Conservation (phyloP, 2,329 filamentous ascomycete species). For the Zymoseptoria pseudotritici region DNA sequence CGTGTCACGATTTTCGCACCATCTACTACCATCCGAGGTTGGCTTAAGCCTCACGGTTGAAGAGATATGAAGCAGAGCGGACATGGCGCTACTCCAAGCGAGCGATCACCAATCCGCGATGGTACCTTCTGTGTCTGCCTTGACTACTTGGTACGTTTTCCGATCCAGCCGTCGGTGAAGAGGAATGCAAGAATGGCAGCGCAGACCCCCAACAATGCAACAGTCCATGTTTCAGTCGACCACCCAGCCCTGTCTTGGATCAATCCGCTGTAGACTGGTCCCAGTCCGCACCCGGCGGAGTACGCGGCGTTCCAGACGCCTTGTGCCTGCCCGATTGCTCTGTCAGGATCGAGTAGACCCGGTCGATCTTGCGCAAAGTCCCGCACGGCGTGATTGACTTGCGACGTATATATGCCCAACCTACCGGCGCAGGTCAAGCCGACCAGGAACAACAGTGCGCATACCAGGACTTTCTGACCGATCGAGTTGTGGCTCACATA, state of each 20-base stretch:
- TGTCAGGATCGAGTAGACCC: neutral
- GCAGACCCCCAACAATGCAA: constrained; percentile 1
- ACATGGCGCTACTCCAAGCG: neutral
- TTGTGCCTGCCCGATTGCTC: constrained; percentile 3
- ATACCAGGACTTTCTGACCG: constrained; percentile 2
- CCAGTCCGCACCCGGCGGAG: neutral
- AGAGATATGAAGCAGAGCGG: too few relatives aligned
- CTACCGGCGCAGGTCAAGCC: neutral
- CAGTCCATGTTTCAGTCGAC: constrained; percentile 1
- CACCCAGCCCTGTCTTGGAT: constrained; percentile 4
- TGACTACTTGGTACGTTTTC: neutral
- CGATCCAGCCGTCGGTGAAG: neutral
- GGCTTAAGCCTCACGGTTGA: too few relatives aligned
- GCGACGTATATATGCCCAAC: constrained; percentile 2
- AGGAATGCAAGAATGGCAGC: neutral
- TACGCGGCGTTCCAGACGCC: constrained; percentile 3
- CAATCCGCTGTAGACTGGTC: constrained; percentile 4
- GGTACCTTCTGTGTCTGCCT: neutral
- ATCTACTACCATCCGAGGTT: too few relatives aligned
- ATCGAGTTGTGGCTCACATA: constrained; percentile 1
- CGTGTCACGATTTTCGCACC: too few relatives aligned
- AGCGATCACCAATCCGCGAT: neutral
- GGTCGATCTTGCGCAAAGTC: neutral
- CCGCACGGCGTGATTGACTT: constrained; percentile 2
- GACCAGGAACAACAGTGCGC: constrained; percentile 1